phyloP scores from a whole-genome alignment of 108 stramenopile species.

The Cyclotella atomus region DNA sequence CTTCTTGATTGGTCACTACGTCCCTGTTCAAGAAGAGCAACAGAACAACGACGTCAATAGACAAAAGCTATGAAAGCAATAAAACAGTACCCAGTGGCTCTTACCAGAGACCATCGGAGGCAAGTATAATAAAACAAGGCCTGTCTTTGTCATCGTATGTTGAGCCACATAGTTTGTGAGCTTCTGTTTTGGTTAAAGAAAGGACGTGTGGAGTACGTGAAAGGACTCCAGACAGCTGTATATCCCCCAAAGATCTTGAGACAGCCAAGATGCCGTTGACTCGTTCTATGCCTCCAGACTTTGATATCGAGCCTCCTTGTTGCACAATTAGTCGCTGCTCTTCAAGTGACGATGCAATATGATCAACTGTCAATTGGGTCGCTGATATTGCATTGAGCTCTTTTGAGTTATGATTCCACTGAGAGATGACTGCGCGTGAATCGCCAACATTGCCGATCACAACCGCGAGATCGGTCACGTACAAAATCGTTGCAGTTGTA shows the following conservation, averaged over 20 bases:
- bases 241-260: constrained; percentile 88
- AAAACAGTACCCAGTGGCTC: background rate
- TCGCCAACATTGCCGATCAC: constrained; percentile 92
- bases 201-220: constrained; percentile 77
- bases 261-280: constrained; percentile 94
- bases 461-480: constrained; percentile 67
- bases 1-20: constrained; percentile 90
- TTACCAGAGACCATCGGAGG: constrained; percentile 90
- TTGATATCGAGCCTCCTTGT: constrained; percentile 74
- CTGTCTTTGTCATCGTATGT: background rate
- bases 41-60: background rate
- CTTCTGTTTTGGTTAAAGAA: constrained; percentile 56
- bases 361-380: constrained; percentile 85
- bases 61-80: background rate
- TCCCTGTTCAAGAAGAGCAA: constrained; percentile 60
- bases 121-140: constrained; percentile 88
- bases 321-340: constrained; percentile 65
- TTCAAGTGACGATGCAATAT: constrained; percentile 72
- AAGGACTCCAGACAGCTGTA: constrained; percentile 56
- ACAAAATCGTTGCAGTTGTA: constrained; percentile 78
- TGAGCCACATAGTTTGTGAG: constrained; percentile 48
- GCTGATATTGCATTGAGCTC: constrained; percentile 38
- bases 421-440: constrained; percentile 85
- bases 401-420: constrained; percentile 34
- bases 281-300: constrained; percentile 61